A percentile compares a stretch with the other conserved stretches of the same genome.
These are phyloP conservation scores for Acer negundo DNA, from an alignment of 345 rosid species.

Conservation along the genomic window DNA sequence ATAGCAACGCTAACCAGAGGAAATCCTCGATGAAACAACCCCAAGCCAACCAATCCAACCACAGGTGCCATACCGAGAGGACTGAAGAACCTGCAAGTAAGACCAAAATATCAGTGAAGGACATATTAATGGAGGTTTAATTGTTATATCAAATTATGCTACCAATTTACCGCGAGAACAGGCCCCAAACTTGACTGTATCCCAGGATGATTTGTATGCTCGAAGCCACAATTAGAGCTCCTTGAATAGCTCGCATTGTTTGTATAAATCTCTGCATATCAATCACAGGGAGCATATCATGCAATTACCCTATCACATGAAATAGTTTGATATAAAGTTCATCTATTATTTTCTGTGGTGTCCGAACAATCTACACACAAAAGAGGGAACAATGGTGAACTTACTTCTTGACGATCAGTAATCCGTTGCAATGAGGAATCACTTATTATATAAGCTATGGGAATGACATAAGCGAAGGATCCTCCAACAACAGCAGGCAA, in stretches of 20 bases:
- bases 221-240: slow-evolving; percentile 87
- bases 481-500: slow-evolving; percentile 91
- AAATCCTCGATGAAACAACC: slow-evolving; percentile 86
- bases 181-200: slow-evolving; percentile 91
- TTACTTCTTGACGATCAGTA: slow-evolving; percentile 69
- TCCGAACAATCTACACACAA: neutral
- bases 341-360: neutral
- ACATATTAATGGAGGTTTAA: neutral
- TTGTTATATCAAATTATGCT: neutral
- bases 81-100: slow-evolving; percentile 69
- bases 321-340: slow-evolving; percentile 16
- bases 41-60: slow-evolving; percentile 92
- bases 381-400: slow-evolving; percentile 9
- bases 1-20: slow-evolving; percentile 58
- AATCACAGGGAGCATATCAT: slow-evolving; percentile 48
- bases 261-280: slow-evolving; percentile 88
- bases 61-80: slow-evolving; percentile 92
- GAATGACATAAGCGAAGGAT: slow-evolving; percentile 71
- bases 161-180: slow-evolving; percentile 66
- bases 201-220: slow-evolving; percentile 88
- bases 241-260: slow-evolving; percentile 90
- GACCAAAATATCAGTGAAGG: slow-evolving; percentile 12
- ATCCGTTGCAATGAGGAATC: slow-evolving; percentile 71
- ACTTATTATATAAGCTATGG: slow-evolving; percentile 72
- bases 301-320: slow-evolving; percentile 46